phyloP scores from a whole-genome alignment of 345 rosid species.

The Hypericum androsaemum region DNA sequence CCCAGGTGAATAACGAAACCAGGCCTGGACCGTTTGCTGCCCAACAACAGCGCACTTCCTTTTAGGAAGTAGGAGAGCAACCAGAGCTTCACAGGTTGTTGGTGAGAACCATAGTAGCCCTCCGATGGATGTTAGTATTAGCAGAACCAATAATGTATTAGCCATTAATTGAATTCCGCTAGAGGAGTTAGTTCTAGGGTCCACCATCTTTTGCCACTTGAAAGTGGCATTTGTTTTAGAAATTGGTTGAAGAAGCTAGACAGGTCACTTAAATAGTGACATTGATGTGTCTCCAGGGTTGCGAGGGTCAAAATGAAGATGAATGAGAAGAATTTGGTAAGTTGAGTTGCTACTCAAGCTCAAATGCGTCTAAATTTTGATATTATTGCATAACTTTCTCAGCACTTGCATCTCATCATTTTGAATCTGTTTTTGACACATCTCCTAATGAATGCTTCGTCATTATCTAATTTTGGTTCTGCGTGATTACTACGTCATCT shows the following conservation, averaged over 20 bases:
- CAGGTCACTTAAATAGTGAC: not conserved
- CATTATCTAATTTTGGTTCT: too few species aligned
- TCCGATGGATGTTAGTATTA: conserved; percentile 60
- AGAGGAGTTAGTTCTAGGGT: too few species aligned
- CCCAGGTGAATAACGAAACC: too few species aligned
- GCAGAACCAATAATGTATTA: not conserved
- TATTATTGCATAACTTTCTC: not conserved
- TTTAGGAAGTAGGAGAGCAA: too few species aligned
- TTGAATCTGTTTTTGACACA: too few species aligned
- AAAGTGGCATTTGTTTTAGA: too few species aligned
- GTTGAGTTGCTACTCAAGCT: conserved; percentile 2
- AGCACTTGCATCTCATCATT: not conserved
- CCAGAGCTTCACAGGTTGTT: conserved; percentile 77
- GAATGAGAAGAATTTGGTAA: conserved; percentile 49
- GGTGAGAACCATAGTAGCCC: conserved; percentile 65
- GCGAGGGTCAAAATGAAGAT: conserved; percentile 68
- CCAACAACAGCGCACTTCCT: too few species aligned
- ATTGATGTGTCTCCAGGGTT: conserved; percentile 27
- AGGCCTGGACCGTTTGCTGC: too few species aligned
- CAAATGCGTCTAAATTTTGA: not conserved
- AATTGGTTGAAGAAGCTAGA: too few species aligned
- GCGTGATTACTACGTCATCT: too few species aligned
- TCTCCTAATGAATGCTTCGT: too few species aligned
- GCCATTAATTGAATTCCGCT: not conserved
- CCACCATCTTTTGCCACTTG: too few species aligned